Percentiles rank a stretch among this genome's conserved stretches.
These are phyloP conservation scores for Carallia pectinifolia DNA, from an alignment of 345 rosid genomes.

Conservation along the genomic window DNA sequence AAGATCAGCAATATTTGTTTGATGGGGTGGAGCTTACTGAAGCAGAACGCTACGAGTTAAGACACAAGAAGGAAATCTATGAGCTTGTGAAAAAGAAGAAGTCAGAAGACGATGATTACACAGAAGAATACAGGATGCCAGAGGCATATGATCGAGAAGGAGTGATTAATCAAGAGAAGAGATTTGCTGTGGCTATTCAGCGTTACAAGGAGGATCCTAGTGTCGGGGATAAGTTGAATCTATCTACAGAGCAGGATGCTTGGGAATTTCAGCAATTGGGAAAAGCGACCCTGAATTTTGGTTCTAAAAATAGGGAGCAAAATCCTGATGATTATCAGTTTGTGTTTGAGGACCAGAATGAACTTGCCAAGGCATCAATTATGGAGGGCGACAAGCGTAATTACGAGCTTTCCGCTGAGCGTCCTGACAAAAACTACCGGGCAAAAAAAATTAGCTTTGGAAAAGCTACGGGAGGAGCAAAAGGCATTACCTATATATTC, in stretches of 20 bases:
- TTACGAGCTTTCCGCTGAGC: too few species aligned
- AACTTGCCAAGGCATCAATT: conserved; percentile 74
- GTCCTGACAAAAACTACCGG: conserved; percentile 17
- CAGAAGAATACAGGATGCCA: conserved; percentile 63
- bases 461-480: conserved; percentile 85
- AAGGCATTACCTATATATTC: conserved; percentile 80
- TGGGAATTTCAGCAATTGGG: conserved; percentile 99
- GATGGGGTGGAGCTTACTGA: conserved; percentile 70
- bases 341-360: conserved; percentile 95
- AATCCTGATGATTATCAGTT: conserved; percentile 35
- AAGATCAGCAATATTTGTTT: conserved; percentile 82
- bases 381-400: conserved; percentile 80
- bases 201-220: conserved; percentile 78
- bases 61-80: conserved; percentile 73
- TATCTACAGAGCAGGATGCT: conserved; percentile 57
- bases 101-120: conserved; percentile 7
- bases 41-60: conserved; percentile 55
- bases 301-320: conserved; percentile 45
- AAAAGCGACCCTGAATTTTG: conserved; percentile 73
- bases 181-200: conserved; percentile 87
- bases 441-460: conserved; percentile 64
- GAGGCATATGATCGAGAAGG: conserved; percentile 95
- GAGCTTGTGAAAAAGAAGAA: conserved; percentile 68
- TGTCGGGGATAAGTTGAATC: conserved; percentile 39
- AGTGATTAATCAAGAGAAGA: conserved; percentile 81